Evolutionary conservation across 805 yeast genomes (phyloP), one percentile per base, ranked within the genome.

Genomic region (Candida ascalaphidarum): DNA sequence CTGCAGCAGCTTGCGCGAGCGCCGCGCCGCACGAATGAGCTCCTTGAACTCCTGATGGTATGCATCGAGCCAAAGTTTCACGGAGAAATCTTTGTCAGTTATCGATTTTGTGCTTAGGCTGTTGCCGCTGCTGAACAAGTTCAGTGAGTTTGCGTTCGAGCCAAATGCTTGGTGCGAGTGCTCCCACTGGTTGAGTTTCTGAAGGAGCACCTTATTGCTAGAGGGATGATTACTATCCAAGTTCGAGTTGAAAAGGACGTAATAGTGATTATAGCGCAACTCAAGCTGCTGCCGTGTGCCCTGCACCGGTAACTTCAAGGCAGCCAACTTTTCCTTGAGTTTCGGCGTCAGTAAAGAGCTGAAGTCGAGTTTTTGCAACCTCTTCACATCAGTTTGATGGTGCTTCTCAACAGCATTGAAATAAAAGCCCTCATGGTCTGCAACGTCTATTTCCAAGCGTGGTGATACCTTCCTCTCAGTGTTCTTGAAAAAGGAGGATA

Each of bases 181-280:
- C 43, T 85, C 95, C 94, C 94, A 81, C 41, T 74, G 73, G 14
- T 55, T 48, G 21, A 88, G 59, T 28, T 68, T 68, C 29, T 66
- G 71, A 26, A 71, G 59, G 27, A 88, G 50, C 4, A 71, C 68
- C 21, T 59, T 54, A 14, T 74, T 76, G 15, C 71, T 52, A 4
- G 70, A 71, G 0, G 95, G 95, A 17, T 61, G 64, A 20, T 69
- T 57, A 5, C 86, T 69, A 45, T 85, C 95, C 23, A 77, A 66
- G 44, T 85, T 85, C 9, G 95, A 77, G 46, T 88, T 88, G 75
- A 78, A 81, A 8, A 85, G 46, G 18, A 77, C 72, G 31, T 80
- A 74, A 58, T 76, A 88, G 39, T 86, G 89, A 36, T 74, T 77
- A 46, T 81, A 81, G 22, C 97, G 55, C 12, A 68, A 54, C 35